Percentiles rank a stretch among this genome's conserved stretches.
phyloP scores from a whole-genome alignment of 176 grass and related monocot species.

The Tillandsia leiboldiana region DNA sequence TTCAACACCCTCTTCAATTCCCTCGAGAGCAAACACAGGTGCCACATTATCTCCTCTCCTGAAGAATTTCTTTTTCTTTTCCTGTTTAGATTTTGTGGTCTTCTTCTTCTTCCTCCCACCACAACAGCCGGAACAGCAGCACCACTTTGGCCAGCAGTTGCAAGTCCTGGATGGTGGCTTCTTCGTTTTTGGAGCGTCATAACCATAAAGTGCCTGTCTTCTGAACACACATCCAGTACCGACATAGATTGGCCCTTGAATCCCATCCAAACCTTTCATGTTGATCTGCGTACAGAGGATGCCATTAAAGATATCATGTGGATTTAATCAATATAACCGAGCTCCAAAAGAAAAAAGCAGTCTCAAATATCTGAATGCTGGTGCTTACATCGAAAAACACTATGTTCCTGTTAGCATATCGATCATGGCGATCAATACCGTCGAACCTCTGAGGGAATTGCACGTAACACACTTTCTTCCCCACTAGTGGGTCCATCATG shows the following conservation, averaged over 20 bases:
- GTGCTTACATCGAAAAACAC: constrained; percentile 94
- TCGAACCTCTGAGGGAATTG: constrained; percentile 94
- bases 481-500: constrained; percentile 93
- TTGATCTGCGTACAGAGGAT: constrained; percentile 58
- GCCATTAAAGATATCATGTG: constrained; percentile 1
- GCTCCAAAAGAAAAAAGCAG: not conserved
- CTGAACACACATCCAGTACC: constrained; percentile 86
- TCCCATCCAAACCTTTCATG: constrained; percentile 95
- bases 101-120: constrained; percentile 55
- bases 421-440: constrained; percentile 82
- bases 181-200: constrained; percentile 80
- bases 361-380: not conserved
- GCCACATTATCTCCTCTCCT: constrained; percentile 46
- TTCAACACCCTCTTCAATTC: constrained; percentile 45
- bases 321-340: not conserved
- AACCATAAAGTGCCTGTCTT: constrained; percentile 73
- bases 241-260: constrained; percentile 97
- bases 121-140: constrained; percentile 42
- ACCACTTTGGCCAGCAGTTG: constrained; percentile 93
- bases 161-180: constrained; percentile 75
- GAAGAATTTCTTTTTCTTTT: constrained; percentile 60
- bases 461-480: constrained; percentile 83
- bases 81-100: constrained; percentile 46
- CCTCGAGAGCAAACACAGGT: constrained; percentile 59
- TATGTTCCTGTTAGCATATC: constrained; percentile 80